phyloP scores from a whole-genome alignment of 1,284 basidiomycete species.

The Limonomyces culmigenus region DNA sequence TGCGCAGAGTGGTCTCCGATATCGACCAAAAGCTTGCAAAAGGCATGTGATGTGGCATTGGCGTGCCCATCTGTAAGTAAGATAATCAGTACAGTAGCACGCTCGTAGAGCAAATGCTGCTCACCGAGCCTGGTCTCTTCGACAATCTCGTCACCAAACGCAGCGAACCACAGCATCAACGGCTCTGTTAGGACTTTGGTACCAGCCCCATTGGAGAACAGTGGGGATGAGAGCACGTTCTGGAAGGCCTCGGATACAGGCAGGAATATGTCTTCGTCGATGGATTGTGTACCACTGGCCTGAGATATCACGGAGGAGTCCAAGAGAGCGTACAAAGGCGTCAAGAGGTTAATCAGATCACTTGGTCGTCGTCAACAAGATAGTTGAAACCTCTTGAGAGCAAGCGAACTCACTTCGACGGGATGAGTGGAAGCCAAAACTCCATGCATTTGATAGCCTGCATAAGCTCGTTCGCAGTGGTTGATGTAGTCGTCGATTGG shows the following conservation, averaged over 20 bases:
- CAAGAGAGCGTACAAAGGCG: too few relatives aligned
- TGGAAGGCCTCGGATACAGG: slow-evolving; percentile 57
- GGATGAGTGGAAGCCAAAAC: slow-evolving; percentile 62
- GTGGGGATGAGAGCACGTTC: slow-evolving; percentile 60
- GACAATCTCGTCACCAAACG: slow-evolving; percentile 36
- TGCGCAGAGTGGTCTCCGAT: slow-evolving; percentile 72
- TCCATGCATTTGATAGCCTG: slow-evolving; percentile 66
- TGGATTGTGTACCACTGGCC: slow-evolving; percentile 9
- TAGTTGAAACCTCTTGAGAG: too few relatives aligned
- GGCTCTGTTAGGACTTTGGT: slow-evolving; percentile 66
- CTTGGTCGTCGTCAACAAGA: too few relatives aligned
- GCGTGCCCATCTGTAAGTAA: slow-evolving; percentile 23
- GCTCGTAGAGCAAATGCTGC: too few relatives aligned
- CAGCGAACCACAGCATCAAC: slow-evolving; percentile 55
- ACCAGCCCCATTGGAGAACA: slow-evolving; percentile 45
- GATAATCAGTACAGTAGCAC: too few relatives aligned
- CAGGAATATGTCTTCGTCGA: slow-evolving; percentile 36
- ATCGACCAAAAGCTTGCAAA: slow-evolving; percentile 66
- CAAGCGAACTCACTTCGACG: slow-evolving; percentile 33
- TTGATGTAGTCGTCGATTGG: slow-evolving; percentile 9
- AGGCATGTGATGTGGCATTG: slow-evolving; percentile 39
- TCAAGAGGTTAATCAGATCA: too few relatives aligned
- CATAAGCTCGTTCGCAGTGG: slow-evolving; percentile 30
- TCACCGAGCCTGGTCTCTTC: slow-evolving; percentile 25
- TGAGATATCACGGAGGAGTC: too few relatives aligned